These are phyloP conservation scores for Globisporangium rhizosaccharum DNA, from an alignment of 352 stramenopile genomes.

Conservation along the genomic window DNA sequence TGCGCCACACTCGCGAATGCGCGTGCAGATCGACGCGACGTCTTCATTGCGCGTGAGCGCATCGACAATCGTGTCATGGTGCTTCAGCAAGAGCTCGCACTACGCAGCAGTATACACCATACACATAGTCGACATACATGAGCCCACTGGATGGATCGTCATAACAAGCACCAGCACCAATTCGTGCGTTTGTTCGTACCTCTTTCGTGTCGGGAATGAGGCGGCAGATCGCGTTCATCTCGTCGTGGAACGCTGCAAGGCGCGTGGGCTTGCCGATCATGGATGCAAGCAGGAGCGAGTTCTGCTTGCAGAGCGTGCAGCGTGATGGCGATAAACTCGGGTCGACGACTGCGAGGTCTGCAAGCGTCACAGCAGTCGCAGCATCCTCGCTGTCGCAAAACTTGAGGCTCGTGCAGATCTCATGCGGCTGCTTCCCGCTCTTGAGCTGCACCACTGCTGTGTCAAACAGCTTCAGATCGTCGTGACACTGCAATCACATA, in stretches of 20 bases:
- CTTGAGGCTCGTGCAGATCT: constrained; percentile 47
- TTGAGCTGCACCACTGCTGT: constrained; percentile 39
- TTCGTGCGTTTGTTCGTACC: constrained; percentile 14
- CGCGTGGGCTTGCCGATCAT: constrained; percentile 39
- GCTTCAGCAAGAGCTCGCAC: constrained; percentile 54
- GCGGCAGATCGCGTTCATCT: constrained; percentile 49
- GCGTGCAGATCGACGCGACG: constrained; percentile 45
- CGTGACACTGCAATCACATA: constrained; percentile 36
- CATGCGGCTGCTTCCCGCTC: constrained; percentile 51
- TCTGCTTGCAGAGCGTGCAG: constrained; percentile 56
- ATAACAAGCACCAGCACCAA: not conserved
- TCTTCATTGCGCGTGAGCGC: constrained; percentile 43
- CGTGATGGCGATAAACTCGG: constrained; percentile 28
- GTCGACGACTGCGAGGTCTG: constrained; percentile 41
- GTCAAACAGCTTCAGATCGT: constrained; percentile 67
- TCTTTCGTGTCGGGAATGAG: constrained; percentile 46
- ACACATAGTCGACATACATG: not conserved
- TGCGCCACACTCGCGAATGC: constrained; percentile 33
- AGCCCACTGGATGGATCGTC: not conserved
- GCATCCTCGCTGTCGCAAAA: constrained; percentile 27
- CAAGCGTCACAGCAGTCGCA: constrained; percentile 17
- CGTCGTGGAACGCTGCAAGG: constrained; percentile 38
- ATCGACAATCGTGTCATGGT: constrained; percentile 45
- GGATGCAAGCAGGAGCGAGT: constrained; percentile 46
- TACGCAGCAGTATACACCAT: constrained; percentile 2